Conservation (phyloP, 345 rosid species). For the Euphorbia peplus region DNA sequence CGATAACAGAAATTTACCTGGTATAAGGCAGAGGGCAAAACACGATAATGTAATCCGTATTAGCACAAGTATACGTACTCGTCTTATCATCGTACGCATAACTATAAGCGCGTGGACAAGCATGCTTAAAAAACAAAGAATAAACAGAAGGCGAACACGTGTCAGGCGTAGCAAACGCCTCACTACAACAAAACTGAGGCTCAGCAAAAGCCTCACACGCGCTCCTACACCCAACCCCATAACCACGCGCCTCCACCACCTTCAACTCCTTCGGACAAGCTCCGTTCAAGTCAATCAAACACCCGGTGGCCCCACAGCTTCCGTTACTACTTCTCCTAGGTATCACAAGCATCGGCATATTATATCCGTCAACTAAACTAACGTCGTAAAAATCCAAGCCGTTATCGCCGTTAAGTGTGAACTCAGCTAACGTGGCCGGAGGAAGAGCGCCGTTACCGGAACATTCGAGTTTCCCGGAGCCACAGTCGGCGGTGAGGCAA, state of each 20-base stretch:
- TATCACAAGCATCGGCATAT: slow-evolving; percentile 58
- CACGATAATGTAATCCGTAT: slow-evolving; percentile 59
- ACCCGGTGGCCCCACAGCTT: slow-evolving; percentile 79
- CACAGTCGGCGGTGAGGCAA: slow-evolving; percentile 71
- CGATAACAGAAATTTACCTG: slow-evolving; percentile 45
- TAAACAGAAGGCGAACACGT: slow-evolving; percentile 66
- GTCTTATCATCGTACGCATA: slow-evolving; percentile 88
- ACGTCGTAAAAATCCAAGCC: slow-evolving; percentile 85
- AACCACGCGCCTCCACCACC: slow-evolving; percentile 37
- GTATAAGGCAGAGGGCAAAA: slow-evolving; percentile 89
- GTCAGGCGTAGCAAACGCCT: slow-evolving; percentile 67
- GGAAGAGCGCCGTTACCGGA: slow-evolving; percentile 75
- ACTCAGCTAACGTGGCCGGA: slow-evolving; percentile 82
- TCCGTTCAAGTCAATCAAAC: slow-evolving; percentile 74
- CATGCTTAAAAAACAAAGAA: slow-evolving; percentile 66
- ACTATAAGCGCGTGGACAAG: slow-evolving; percentile 91
- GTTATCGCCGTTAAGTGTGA: slow-evolving; percentile 68
- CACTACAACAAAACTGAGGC: slow-evolving; percentile 74
- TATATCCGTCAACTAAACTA: slow-evolving; percentile 71
- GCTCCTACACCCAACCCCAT: slow-evolving; percentile 65
- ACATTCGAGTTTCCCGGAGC: slow-evolving; percentile 65
- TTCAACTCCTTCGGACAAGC: slow-evolving; percentile 65
- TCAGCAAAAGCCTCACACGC: slow-evolving; percentile 87
- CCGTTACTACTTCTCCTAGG: slow-evolving; percentile 48
- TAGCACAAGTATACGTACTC: slow-evolving; percentile 78